These are phyloP conservation scores for Paraglomus occultum DNA, from an alignment of 192 early-diverging fungal species.

Conservation along the genomic window DNA sequence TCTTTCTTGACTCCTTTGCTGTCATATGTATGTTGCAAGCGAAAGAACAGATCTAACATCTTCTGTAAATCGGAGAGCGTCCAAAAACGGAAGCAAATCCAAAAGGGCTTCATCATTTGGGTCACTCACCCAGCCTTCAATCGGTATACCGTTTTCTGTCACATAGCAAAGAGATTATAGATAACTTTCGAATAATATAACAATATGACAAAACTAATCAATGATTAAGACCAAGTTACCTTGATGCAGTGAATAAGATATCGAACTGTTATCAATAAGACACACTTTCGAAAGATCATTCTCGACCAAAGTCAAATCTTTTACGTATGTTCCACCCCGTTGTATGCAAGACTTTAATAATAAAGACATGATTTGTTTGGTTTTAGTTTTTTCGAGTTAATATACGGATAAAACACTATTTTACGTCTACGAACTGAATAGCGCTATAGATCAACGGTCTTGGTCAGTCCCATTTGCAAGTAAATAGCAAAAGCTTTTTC, in stretches of 20 bases:
- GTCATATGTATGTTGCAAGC: conserved; percentile 23
- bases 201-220: not conserved
- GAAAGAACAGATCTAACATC: conserved; percentile 80
- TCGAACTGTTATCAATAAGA: conserved; percentile 80
- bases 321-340: conserved; percentile 68
- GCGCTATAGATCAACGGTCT: not conserved
- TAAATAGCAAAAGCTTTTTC: not conserved
- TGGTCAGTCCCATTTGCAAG: not conserved
- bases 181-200: not conserved
- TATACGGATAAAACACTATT: not conserved
- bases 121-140: conserved; percentile 81
- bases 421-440: not conserved
- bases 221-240: conserved; percentile 42
- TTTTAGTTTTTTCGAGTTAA: not conserved
- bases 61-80: conserved; percentile 80
- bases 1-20: too few species aligned
- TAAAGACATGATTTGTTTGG: not conserved
- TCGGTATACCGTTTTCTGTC: conserved; percentile 87
- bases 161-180: not conserved
- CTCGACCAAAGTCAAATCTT: conserved; percentile 74
- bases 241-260: conserved; percentile 70
- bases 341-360: conserved; percentile 66
- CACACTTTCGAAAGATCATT: conserved; percentile 77
- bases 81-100: conserved; percentile 84
- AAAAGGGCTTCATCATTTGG: conserved; percentile 77